These are phyloP conservation scores for Aaosphaeria pasadenensis DNA, from an alignment of 2,329 filamentous ascomycete genomes.

Conservation along the genomic window DNA sequence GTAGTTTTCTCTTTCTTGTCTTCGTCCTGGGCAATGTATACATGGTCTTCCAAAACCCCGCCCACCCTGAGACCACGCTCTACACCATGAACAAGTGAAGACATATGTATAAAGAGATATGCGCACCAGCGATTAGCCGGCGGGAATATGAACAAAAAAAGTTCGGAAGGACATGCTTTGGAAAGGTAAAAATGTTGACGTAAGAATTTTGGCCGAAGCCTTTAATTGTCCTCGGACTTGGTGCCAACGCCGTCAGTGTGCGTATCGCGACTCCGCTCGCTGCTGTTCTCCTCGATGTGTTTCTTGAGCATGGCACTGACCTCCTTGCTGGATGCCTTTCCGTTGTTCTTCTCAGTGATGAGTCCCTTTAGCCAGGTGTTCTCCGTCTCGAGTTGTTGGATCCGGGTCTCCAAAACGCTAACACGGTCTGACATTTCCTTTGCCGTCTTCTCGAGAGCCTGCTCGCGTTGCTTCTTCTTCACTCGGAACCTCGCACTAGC, in stretches of 20 bases:
- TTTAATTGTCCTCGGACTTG: slow-evolving; percentile 20
- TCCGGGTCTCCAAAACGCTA: slow-evolving; percentile 42
- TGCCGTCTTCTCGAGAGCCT: slow-evolving; percentile 49
- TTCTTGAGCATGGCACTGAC: slow-evolving; percentile 32
- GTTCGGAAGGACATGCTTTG: neutral
- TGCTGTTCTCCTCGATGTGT: slow-evolving; percentile 25
- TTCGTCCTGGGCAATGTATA: neutral
- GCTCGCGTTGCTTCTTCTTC: slow-evolving; percentile 56
- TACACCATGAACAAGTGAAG: neutral
- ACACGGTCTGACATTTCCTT: slow-evolving; percentile 52
- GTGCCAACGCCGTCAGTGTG: slow-evolving; percentile 39
- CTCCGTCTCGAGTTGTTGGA: slow-evolving; percentile 51
- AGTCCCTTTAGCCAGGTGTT: slow-evolving; percentile 53
- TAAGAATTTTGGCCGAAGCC: slow-evolving; percentile 27
- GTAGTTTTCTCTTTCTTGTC: neutral
- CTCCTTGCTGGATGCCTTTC: slow-evolving; percentile 29
- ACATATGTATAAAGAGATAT: neutral
- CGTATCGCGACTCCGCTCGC: slow-evolving; percentile 33
- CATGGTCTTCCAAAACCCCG: too few species aligned
- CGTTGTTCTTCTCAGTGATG: slow-evolving; percentile 49
- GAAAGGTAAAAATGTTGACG: neutral
- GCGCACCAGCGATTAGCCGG: slow-evolving; percentile 1
- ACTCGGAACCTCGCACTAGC: slow-evolving; percentile 53
- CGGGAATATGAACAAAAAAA: neutral
- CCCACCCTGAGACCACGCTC: neutral